Evolutionary conservation across 164 flowering plant species (phyloP), one percentile per base, ranked within the genome.

Genomic region (Chloranthus sessilifolius): DNA sequence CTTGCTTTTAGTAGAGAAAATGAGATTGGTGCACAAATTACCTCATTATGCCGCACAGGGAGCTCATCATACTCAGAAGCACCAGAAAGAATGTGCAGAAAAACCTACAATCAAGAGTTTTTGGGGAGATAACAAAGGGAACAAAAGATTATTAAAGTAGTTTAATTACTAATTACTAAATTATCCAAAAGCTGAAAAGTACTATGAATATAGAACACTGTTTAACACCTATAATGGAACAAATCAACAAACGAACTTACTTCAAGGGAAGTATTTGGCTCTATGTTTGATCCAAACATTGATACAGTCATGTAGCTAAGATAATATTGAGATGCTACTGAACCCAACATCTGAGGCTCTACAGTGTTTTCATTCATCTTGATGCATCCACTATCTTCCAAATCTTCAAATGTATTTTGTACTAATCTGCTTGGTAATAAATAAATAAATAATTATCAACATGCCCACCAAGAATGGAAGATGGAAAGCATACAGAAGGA

Each of bases 11-110:
- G n/a, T n/a, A n/a, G n/a, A n/a, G n/a, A n/a, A n/a, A n/a, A n/a
- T n/a, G n/a, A n/a, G n/a, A n/a, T n/a, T n/a, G n/a, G n/a, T n/a
- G n/a, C n/a, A n/a, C n/a, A 46, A 55, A 35, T 61, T 76, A 92
- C 99, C 95, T 92, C 99, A 62, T 92, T 92, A 71, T 92, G 99
- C 58, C 99, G 78, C 59, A 92, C 99, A 11, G 99, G 99, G 60
- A 92, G 95, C 71, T 92, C 96, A 70, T 88, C 68, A 71, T 79
- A 92, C 60, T 92, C 99, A 37, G 89, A 85, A 63, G 96, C 94
- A 70, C 84, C 96, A 58, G 94, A 76, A 10, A 88, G 76, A 46
- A 92, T 74, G 62, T 77, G 92, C 65, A 91, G 69, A 65, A 88
- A 85, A 56, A 80, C 88, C 98, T 91, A 43, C 7, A 29, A 49